Base-by-base conservation (phyloP, 2,329 filamentous ascomycete species). In the Penicillium sp. region DNA sequence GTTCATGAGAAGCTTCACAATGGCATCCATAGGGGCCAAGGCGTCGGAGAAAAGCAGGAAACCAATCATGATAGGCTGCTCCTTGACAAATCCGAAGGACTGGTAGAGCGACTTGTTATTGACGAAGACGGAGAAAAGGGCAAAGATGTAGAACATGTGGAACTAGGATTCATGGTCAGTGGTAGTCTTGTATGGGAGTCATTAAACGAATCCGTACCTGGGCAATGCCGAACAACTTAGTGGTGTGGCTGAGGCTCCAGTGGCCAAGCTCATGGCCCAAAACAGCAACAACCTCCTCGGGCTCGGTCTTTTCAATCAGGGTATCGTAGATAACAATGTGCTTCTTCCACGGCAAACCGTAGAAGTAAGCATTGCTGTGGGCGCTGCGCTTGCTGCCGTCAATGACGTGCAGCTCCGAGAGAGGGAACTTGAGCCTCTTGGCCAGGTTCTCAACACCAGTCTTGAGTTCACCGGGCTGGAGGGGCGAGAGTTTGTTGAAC, bases 251-350 rank as follows among this genome's bases (percentile, higher is more conserved):
- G 63, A 96, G 84, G 67, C 88, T 93, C 94, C 94, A 99, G 79
- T 99, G 94, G 47, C 94, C 94, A 44, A 99, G 84, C 76, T 99
- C 94, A 72, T 99, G 94, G 34, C 91, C 92, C 50, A 99, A 80
- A 49, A 99, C 92, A 61, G 94, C 93, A 55, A 96, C 90, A 38
- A 99, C 92, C 75, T 99, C 94, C 69, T 94, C 83, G 4, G 89
- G 86, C 59, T 92, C 85, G 72, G 89, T 94, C 84, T 97, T 96
- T 76, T 97, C 93, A 59, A 99, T 91, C 60, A 99, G 78, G 5
- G 95, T 99, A 72, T 99, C 94, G 73, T 96, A 99, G 70, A 99
- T 95, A 68, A 99, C 94, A 79, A 99, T 99, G 79, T 97, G 95
- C 84, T 97, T 97, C 84, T 97, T 97, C 92, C 93, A 99, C 39